A percentile compares a stretch with the other conserved stretches of the same genome.
These are phyloP conservation scores for Capillidium heterosporum DNA, from an alignment of 371 early-diverging fungal genomes.

Conservation along the genomic window DNA sequence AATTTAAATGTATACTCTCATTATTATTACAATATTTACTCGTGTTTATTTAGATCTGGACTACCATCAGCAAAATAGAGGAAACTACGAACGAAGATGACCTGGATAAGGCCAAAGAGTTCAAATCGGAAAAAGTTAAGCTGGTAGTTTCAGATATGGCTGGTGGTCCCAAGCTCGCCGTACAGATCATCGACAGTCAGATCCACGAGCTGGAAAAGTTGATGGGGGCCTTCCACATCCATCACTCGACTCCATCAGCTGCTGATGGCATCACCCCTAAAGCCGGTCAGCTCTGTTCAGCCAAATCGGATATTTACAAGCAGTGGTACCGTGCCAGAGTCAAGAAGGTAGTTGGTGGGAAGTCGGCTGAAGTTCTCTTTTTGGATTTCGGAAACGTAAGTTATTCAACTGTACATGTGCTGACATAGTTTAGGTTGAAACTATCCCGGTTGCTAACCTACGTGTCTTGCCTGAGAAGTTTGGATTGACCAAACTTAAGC, in stretches of 20 bases:
- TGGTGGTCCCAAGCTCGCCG: constrained; percentile 43
- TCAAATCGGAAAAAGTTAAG: constrained; percentile 54
- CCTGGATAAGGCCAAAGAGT: constrained; percentile 16
- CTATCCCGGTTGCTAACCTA: constrained; percentile 30
- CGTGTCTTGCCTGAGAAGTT: constrained; percentile 34
- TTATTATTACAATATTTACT: neutral
- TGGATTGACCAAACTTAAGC: constrained; percentile 38
- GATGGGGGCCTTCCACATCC: constrained; percentile 61
- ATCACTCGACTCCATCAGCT: constrained; percentile 17
- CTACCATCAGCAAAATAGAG: constrained; percentile 14
- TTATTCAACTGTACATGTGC: neutral
- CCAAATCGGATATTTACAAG: constrained; percentile 73
- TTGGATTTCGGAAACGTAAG: constrained; percentile 83
- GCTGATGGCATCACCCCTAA: constrained; percentile 34
- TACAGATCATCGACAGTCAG: constrained; percentile 59
- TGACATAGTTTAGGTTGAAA: constrained; percentile 26
- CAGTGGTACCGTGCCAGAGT: constrained; percentile 86
- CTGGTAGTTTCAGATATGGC: constrained; percentile 70
- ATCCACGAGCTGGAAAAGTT: constrained; percentile 52
- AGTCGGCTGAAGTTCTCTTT: constrained; percentile 53
- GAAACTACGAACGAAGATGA: constrained; percentile 16
- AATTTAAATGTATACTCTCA: constrained; percentile 26
- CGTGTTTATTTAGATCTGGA: constrained; percentile 10
- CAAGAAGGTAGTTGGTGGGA: constrained; percentile 33
- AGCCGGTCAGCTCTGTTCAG: constrained; percentile 49